Evolutionary conservation across 176 grass and related monocot species (phyloP).

Genomic region (Juncus inflexus): DNA sequence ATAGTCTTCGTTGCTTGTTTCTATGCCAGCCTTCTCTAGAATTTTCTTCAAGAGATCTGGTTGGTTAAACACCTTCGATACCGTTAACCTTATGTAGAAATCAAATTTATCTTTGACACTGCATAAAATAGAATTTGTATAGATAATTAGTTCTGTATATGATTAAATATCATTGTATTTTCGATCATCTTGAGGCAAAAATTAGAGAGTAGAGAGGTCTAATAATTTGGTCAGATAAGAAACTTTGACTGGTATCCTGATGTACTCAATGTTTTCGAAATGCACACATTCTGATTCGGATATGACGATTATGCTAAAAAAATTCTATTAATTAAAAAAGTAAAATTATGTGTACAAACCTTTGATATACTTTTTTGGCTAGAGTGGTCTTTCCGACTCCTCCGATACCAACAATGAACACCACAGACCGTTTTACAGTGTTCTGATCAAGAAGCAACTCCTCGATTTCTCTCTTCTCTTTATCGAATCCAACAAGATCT

Average conservation of each 20-base stretch:
- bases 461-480: not conserved
- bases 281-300: not conserved
- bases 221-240: too few relatives aligned
- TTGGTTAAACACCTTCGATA: not conserved
- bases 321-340: too few relatives aligned
- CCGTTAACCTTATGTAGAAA: not conserved
- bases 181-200: too few relatives aligned
- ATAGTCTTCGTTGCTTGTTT: not conserved
- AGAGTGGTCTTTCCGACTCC: not conserved
- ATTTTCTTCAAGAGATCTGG: not conserved
- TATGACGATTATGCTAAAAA: too few relatives aligned
- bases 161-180: too few relatives aligned
- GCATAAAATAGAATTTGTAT: too few relatives aligned
- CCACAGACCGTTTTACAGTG: not conserved
- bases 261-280: not conserved
- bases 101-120: too few relatives aligned
- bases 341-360: not conserved
- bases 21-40: not conserved
- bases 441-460: not conserved
- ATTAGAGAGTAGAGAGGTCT: too few relatives aligned
- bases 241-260: too few relatives aligned
- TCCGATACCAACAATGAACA: not conserved
- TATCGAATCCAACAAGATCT: not conserved
- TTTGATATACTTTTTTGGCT: constrained; percentile 12
- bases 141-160: too few relatives aligned